A percentile compares a stretch with the other conserved stretches of the same genome.
Conservation (phyloP, 2,329 filamentous ascomycete genomes). For the Neonectria faginata region DNA sequence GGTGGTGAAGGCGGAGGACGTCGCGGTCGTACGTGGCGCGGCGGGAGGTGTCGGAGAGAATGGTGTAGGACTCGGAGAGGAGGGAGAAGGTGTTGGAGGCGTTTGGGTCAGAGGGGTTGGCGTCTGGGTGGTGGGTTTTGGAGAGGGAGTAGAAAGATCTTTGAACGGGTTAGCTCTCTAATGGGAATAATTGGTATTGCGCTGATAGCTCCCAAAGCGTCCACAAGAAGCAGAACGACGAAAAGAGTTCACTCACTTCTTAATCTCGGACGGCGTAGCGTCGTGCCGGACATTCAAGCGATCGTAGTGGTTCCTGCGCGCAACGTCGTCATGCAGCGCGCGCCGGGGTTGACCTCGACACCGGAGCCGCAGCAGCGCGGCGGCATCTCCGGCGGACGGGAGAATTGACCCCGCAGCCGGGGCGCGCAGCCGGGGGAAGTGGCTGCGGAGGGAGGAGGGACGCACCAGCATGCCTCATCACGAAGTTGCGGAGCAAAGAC, state of each 20-base stretch:
- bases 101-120: slow-evolving; percentile 79
- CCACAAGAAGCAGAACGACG: not conserved
- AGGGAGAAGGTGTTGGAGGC: slow-evolving; percentile 82
- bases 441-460: slow-evolving; percentile 45
- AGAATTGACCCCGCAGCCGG: slow-evolving; percentile 40
- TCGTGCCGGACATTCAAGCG: slow-evolving; percentile 77
- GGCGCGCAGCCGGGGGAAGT: slow-evolving; percentile 29
- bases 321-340: slow-evolving; percentile 37
- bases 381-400: slow-evolving; percentile 32
- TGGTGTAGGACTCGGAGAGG: slow-evolving; percentile 85
- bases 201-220: not conserved
- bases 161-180: slow-evolving; percentile 8
- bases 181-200: not conserved
- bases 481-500: slow-evolving; percentile 43
- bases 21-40: slow-evolving; percentile 86
- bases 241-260: slow-evolving; percentile 70
- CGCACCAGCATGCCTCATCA: slow-evolving; percentile 74
- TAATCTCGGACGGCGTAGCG: slow-evolving; percentile 82
- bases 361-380: slow-evolving; percentile 34
- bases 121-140: slow-evolving; percentile 92
- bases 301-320: slow-evolving; percentile 79
- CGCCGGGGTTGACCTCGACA: slow-evolving; percentile 35
- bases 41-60: slow-evolving; percentile 78
- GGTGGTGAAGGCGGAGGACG: slow-evolving; percentile 58
- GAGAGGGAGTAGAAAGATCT: slow-evolving; percentile 90